Base-by-base conservation (phyloP, 306 rosid genomes). In the Quercus robur region DNA sequence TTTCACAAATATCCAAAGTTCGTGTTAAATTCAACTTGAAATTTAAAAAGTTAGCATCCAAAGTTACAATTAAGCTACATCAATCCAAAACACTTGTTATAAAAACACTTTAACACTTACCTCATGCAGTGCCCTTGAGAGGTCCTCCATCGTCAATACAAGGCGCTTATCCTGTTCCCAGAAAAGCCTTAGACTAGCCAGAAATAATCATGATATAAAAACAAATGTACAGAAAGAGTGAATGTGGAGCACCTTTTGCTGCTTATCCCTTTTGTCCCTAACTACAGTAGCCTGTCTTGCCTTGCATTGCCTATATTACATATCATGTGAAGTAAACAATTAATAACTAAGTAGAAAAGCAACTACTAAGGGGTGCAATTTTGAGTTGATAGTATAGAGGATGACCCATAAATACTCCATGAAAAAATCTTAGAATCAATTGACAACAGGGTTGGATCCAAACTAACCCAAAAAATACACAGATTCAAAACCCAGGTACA, bases 241-340 rank as follows among this genome's bases (percentile, higher is more conserved):
- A n/a, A 19, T 17, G 49, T 15, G 58, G 11, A 75, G 66, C 82
- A 95, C 99, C 98, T 95, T 93, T 84, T 88, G 97, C 86, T 93
- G 97, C 84, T 88, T 95, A 83, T 95, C 98, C 82, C 97, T 88
- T 89, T 95, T 93, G 85, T 95, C 99, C 83, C 91, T 93, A 56
- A 93, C 91, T 62, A 95, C 86, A 62, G 97, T 61, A 17, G 98
- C 89, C 76, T 90, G 98, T 58, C 98, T 91, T 76, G 97, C 94
- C 81, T 93, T 91, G 89, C 94, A 95, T 74, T 93, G 99, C 97
- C 99, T 95, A 61, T 78, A 75, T 52, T 58, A 70, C 57, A 54
- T 69, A 19, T 44, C 21, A 75, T 33, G 66, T 46, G 11, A 74
- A 62, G 64, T 81, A 69, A 82, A 87, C 4, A 70, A 62, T 66